Conservation (phyloP, 1,284 basidiomycete species). For the Mycena citricolor region DNA sequence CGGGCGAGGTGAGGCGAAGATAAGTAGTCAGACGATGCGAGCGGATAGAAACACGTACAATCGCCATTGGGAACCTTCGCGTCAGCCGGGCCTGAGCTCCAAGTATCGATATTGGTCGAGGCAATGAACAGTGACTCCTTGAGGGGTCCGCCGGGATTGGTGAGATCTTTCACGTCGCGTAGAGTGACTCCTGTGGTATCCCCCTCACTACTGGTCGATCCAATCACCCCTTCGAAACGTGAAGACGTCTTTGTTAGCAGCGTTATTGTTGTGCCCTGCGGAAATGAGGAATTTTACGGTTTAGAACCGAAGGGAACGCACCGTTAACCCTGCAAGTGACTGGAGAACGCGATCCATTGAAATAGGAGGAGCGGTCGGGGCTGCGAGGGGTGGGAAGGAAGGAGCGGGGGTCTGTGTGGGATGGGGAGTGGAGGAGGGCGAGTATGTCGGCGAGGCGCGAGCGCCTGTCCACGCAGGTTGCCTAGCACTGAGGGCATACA, state of each 20-base stretch:
- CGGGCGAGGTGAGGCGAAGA: too few species aligned
- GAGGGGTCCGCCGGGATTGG: constrained; percentile 59
- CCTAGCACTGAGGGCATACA: constrained; percentile 44
- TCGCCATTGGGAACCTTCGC: constrained; percentile 66
- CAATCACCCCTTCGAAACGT: constrained; percentile 71
- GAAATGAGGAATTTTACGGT: constrained; percentile 6
- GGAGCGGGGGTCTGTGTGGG: constrained; percentile 32
- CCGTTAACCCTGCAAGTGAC: constrained; percentile 62
- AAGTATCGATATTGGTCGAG: constrained; percentile 67
- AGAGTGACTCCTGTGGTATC: constrained; percentile 71
- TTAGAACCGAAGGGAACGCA: constrained; percentile 39
- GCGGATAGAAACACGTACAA: constrained; percentile 37
- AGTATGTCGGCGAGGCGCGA: constrained; percentile 66
- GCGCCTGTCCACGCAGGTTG: constrained; percentile 60
- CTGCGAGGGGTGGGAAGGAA: constrained; percentile 49
- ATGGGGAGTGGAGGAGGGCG: constrained; percentile 47
- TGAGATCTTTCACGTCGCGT: constrained; percentile 71
- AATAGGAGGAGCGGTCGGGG: constrained; percentile 46
- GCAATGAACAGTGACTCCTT: constrained; percentile 70
- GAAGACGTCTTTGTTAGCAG: constrained; percentile 65
- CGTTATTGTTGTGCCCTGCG: constrained; percentile 73
- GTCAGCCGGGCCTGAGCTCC: constrained; percentile 73
- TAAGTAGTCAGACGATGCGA: not conserved
- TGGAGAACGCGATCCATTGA: constrained; percentile 58
- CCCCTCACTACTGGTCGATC: constrained; percentile 59